Base-by-base conservation (phyloP, 2,329 filamentous ascomycete species). In the Epichloe aotearoae region DNA sequence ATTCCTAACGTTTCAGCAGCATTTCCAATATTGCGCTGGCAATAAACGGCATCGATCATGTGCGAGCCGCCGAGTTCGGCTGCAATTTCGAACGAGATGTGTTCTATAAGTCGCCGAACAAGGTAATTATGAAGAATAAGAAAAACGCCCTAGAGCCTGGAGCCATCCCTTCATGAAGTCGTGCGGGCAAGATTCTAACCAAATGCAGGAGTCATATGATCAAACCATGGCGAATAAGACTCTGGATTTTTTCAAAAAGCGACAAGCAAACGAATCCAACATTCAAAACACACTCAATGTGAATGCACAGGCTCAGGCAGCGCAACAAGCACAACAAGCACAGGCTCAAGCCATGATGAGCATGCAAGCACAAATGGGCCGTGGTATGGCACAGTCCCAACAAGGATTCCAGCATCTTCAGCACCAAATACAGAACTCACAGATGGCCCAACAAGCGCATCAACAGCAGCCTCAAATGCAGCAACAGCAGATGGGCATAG, bases 321-420 rank as follows among this genome's bases (percentile, higher is more conserved):
- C 26, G 11, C 26, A 30, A 11, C 36, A 38, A 46, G 61, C 62
- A 15, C 62, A 65, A 56, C 68, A 37, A 36, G 69, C 46, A n/a
- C 46, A 47, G 17, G 68, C 67, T 1, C 70, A 74, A 53, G 66
- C 75, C 50, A 69, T 79, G 67, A 72, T 79, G 69, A 76, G 70
- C 52, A 72, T 78, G 67, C 73, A 74, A 53, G 69, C 67, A 12
- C 71, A 76, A 54, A 73, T 79, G 67, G 69, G 70, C 39, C 71
- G 77, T 37, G 70, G 70, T 12, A 72, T 76, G 64, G 69, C 68
- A 1, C 75, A 75, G 57, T 69, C 67, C 6, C 64, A 76, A 53
- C 76, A 73, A 57, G 72, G 70, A 1, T 81, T 82, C 52, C 77
- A 77, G 54, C 73, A 76, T 46, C 69, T 81, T 37, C 77, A 79